phyloP scores from a whole-genome alignment of 2,329 filamentous ascomycete species.

The Xylariales sp. region DNA sequence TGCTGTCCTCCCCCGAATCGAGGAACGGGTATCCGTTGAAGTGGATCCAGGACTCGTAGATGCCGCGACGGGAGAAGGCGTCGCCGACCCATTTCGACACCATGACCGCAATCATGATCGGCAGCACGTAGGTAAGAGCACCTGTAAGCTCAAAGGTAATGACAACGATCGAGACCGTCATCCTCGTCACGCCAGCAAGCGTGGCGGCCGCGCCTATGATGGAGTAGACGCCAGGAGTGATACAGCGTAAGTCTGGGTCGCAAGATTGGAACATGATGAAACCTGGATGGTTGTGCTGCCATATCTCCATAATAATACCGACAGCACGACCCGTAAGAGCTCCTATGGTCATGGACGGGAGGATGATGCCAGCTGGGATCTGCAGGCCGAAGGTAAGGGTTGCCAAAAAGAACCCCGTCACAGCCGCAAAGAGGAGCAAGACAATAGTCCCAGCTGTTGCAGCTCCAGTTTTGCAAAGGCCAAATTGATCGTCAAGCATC shows the following conservation, averaged over 20 bases:
- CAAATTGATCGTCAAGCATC: conserved; percentile 79
- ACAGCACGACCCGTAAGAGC: conserved; percentile 85
- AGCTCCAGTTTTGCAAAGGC: conserved; percentile 82
- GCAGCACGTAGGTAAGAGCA: conserved; percentile 90
- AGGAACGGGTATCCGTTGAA: conserved; percentile 94
- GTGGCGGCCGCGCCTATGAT: conserved; percentile 94
- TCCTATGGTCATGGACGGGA: conserved; percentile 94
- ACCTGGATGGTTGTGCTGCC: conserved; percentile 73
- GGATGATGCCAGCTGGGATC: conserved; percentile 90
- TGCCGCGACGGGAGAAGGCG: conserved; percentile 85
- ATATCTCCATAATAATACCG: conserved; percentile 84
- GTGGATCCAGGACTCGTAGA: conserved; percentile 98
- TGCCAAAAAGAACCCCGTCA: conserved; percentile 81
- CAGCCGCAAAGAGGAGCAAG: conserved; percentile 74
- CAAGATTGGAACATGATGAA: conserved; percentile 77
- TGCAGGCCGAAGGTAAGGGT: conserved; percentile 89
- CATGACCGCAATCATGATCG: conserved; percentile 99
- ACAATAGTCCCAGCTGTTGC: conserved; percentile 79
- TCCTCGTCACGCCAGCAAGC: conserved; percentile 88
- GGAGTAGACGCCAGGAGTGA: conserved; percentile 93
- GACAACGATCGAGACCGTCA: conserved; percentile 97
- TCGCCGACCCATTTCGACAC: conserved; percentile 97
- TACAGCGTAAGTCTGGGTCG: conserved; percentile 79
- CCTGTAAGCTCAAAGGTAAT: conserved; percentile 99
- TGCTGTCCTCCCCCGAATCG: conserved; percentile 77